These are phyloP conservation scores for Telfairia occidentalis DNA, from an alignment of 331 rosid genomes.

Conservation along the genomic window DNA sequence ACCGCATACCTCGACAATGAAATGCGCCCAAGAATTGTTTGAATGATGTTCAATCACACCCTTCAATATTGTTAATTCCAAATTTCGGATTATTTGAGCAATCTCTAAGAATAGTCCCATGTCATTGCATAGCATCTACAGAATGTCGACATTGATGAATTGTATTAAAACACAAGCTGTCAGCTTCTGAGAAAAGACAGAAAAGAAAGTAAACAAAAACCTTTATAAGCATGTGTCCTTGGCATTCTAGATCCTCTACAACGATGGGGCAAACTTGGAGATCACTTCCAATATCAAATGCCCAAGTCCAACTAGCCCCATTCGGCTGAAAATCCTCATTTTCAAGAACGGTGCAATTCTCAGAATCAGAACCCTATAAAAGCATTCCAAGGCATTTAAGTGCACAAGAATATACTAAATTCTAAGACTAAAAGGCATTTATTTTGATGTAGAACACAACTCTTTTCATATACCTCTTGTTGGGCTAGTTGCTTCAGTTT, in stretches of 20 bases:
- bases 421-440: background rate
- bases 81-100: slow-evolving; percentile 45
- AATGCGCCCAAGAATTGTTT: slow-evolving; percentile 48
- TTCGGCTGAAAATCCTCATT: slow-evolving; percentile 13
- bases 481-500: slow-evolving; percentile 35
- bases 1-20: slow-evolving; percentile 63
- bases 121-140: slow-evolving; percentile 61
- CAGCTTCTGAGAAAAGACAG: background rate
- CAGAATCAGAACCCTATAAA: slow-evolving; percentile 32
- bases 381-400: background rate
- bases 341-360: slow-evolving; percentile 17
- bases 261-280: slow-evolving; percentile 58
- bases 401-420: background rate
- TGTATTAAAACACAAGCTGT: background rate
- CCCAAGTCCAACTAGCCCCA: slow-evolving; percentile 65
- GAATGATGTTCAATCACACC: slow-evolving; percentile 51
- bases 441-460: background rate
- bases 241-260: slow-evolving; percentile 66
- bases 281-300: slow-evolving; percentile 45
- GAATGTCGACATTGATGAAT: background rate
- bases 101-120: slow-evolving; percentile 74
- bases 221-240: slow-evolving; percentile 77
- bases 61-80: slow-evolving; percentile 58
- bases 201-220: slow-evolving; percentile 16
- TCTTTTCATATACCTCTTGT: slow-evolving; percentile 31